phyloP scores from a whole-genome alignment of 495 filamentous ascomycete genomes.

The Penicillium ucsense region DNA sequence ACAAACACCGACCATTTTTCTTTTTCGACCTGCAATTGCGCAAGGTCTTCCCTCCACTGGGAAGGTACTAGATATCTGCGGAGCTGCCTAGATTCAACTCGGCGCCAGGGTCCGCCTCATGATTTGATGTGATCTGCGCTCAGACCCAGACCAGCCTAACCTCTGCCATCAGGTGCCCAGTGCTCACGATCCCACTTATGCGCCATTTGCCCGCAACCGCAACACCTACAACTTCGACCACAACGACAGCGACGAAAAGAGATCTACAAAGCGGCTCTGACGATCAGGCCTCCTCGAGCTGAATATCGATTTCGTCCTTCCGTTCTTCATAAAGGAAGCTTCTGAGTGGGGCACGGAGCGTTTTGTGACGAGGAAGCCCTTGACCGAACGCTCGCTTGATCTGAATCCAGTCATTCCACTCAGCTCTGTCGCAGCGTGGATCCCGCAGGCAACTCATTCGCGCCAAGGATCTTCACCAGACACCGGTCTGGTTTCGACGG shows the following conservation, averaged over 20 bases:
- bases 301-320: neutral
- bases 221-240: neutral
- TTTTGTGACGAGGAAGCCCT: neutral
- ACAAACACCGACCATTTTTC: slow-evolving; percentile 18
- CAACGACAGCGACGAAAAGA: neutral
- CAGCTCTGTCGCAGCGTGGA: slow-evolving; percentile 11
- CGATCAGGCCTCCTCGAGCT: neutral
- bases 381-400: slow-evolving; percentile 1
- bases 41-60: no score
- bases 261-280: neutral
- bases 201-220: slow-evolving; percentile 4
- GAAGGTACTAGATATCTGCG: slow-evolving; percentile 2
- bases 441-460: slow-evolving; percentile 12
- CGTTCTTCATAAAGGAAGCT: neutral
- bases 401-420: slow-evolving; percentile 5
- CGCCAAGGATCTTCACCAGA: slow-evolving; percentile 5
- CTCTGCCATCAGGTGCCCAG: slow-evolving; percentile 23
- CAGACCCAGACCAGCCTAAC: slow-evolving; percentile 20
- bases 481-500: neutral
- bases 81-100: slow-evolving; percentile 1
- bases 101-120: slow-evolving; percentile 11
- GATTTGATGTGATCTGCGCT: slow-evolving; percentile 13
- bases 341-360: no score
- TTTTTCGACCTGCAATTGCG: neutral
- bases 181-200: slow-evolving; percentile 6